phyloP scores from a whole-genome alignment of 2,329 filamentous ascomycete species.

The Aspergillus sergii region DNA sequence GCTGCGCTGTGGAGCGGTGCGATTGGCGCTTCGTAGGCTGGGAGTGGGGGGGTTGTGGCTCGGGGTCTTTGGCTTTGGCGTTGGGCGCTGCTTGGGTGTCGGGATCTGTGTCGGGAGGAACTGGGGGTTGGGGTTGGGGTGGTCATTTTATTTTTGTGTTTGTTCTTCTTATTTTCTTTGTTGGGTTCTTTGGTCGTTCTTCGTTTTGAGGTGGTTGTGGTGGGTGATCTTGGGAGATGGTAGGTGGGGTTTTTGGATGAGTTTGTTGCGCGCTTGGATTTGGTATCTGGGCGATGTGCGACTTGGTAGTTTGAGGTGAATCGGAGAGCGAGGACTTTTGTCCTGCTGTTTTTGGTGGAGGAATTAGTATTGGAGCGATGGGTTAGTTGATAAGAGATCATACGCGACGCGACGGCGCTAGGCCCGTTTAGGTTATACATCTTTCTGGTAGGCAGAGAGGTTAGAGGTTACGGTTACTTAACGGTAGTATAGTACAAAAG shows the following conservation, averaged over 20 bases:
- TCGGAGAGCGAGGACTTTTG: neutral
- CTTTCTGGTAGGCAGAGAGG: neutral
- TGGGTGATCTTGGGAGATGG: neutral
- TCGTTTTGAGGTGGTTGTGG: neutral
- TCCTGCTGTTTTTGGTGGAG: neutral
- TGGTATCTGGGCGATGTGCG: neutral
- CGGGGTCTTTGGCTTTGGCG: neutral
- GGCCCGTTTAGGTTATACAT: slow-evolving; percentile 31
- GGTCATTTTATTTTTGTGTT: neutral
- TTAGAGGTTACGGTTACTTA: no score
- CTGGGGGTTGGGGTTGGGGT: slow-evolving; percentile 1
- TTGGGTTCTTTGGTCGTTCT: no score
- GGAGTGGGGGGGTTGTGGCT: slow-evolving; percentile 33
- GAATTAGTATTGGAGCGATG: neutral
- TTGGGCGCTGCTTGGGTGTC: neutral
- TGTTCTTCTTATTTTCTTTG: neutral
- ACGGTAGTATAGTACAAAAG: neutral
- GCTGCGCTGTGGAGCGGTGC: slow-evolving; percentile 54
- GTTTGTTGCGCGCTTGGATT: neutral
- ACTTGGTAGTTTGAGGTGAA: neutral
- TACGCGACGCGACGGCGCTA: slow-evolving; percentile 37
- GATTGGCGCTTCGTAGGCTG: slow-evolving; percentile 56
- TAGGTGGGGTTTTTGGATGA: neutral
- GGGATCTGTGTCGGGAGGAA: neutral
- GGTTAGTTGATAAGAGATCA: slow-evolving; percentile 10